These are phyloP conservation scores for Diaporthe batatas DNA, from an alignment of 2,329 filamentous ascomycete genomes.

Conservation along the genomic window DNA sequence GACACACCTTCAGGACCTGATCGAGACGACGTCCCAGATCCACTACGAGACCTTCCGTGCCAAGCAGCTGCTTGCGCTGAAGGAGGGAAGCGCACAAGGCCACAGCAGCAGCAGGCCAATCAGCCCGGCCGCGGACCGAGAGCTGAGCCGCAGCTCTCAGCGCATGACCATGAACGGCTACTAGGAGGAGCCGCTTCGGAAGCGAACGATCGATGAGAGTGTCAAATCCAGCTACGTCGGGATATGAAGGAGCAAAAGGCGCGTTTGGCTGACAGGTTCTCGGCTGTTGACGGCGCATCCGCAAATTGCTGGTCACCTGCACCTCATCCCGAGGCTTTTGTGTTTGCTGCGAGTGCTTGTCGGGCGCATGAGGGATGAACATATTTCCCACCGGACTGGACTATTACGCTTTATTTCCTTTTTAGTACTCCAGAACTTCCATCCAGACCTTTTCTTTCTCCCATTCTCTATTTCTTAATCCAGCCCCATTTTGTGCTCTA, in stretches of 20 bases:
- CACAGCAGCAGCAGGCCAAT: conserved; percentile 92
- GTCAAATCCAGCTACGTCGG: conserved; percentile 41
- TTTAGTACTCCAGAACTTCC: conserved; percentile 58
- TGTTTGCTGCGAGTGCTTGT: conserved; percentile 52
- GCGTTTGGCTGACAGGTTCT: conserved; percentile 32
- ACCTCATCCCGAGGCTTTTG: conserved; percentile 49
- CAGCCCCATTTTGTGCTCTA: conserved; percentile 51
- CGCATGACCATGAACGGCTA: conserved; percentile 99
- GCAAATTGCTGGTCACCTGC: conserved; percentile 47
- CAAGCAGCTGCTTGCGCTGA: conserved; percentile 97
- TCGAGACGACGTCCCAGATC: conserved; percentile 99
- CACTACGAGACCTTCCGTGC: conserved; percentile 99
- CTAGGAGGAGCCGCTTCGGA: conserved; percentile 62
- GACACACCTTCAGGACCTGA: conserved; percentile 97
- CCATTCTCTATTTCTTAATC: conserved; percentile 49
- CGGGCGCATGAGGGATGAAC: conserved; percentile 48
- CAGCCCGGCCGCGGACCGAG: conserved; percentile 92
- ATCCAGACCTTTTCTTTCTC: conserved; percentile 48
- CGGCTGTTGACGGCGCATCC: conserved; percentile 35
- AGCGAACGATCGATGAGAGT: conserved; percentile 42
- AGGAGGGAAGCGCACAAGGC: conserved; percentile 94
- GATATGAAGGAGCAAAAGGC: conserved; percentile 36
- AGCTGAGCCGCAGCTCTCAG: conserved; percentile 97
- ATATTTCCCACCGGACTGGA: conserved; percentile 55
- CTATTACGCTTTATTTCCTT: conserved; percentile 57